Evolutionary conservation across 345 rosid genomes (phyloP).

Genomic region (Sisymbrium altissimum): DNA sequence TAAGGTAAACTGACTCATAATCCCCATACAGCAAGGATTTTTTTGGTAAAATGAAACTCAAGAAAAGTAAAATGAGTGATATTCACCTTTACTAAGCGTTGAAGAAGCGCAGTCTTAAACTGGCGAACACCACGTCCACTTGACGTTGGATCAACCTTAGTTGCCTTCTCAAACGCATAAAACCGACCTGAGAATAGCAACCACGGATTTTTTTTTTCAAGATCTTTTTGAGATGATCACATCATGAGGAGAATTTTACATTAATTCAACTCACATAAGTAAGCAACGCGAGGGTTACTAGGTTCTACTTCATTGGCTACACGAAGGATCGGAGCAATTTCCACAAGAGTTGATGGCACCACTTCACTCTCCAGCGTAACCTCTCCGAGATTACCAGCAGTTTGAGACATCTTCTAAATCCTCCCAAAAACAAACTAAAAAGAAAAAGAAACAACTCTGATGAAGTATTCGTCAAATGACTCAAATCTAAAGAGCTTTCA

Average conservation of each 20-base stretch:
- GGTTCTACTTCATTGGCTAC: conserved; percentile 61
- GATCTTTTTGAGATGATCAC: neutral
- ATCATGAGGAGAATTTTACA: neutral
- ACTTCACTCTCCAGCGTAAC: conserved; percentile 54
- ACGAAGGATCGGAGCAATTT: conserved; percentile 59
- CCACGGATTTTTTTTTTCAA: neutral
- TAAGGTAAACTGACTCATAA: neutral
- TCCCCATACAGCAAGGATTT: neutral
- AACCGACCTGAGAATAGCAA: conserved; percentile 52
- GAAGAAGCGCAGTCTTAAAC: conserved; percentile 75
- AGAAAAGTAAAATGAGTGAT: neutral
- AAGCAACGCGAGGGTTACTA: conserved; percentile 53
- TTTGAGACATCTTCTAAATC: conserved; percentile 38
- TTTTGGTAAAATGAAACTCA: neutral
- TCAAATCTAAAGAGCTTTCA: neutral
- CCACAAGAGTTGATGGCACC: conserved; percentile 53
- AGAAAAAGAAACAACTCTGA: neutral
- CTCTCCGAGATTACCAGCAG: conserved; percentile 51
- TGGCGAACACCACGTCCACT: conserved; percentile 85
- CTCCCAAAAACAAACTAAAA: neutral
- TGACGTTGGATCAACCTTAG: conserved; percentile 61
- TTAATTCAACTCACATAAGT: conserved; percentile 45
- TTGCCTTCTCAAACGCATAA: conserved; percentile 83
- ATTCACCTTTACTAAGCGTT: conserved; percentile 61
- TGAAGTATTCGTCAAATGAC: neutral